Evolutionary conservation across 257 asterid genomes (phyloP), one percentile per base, ranked within the genome.

Genomic region (Scutellaria galericulata): DNA sequence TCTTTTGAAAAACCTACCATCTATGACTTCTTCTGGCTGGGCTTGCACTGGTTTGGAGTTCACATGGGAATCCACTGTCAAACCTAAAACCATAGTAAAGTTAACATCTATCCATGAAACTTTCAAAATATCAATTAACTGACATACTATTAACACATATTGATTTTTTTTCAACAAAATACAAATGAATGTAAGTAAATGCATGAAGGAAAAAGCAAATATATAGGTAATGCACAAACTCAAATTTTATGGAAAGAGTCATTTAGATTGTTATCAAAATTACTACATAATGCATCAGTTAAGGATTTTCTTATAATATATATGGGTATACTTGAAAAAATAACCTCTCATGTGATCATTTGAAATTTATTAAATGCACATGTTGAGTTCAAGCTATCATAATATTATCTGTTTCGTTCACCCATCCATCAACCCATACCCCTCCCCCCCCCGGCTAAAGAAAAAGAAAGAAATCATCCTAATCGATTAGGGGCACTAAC

Each of bases 11-110:
- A 57, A 58, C 61, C 56, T 45, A 86, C 90, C 88, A 83, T 72
- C 88, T 22, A 48, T 12, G 39, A 64, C 52, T 46, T 44, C 77
- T 75, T 75, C 81, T 6, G 67, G 77, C 75, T 83, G 86, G 11
- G 12, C 78, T 44, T 47, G 64, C 77, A 24, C 80, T 27, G 62
- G 57, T 27, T 76, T 67, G 37, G 82, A 59, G 50, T 72, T 53
- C 44, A 51, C 64, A 53, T 61, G 31, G 22, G 52, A 67, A 55
- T 59, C 73, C 9, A 44, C 80, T 51, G 73, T 75, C 59, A 9
- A 12, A 63, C 80, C 83, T 54, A 44, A 22, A 79, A 65, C 51
- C 57, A 66, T 37, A 45, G 55, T 47, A 14, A 61, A 55, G 24
- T 47, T 57, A 74, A 46, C 44, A 48, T 51, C 50, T n/a, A 12